These are phyloP conservation scores for Nidula niveotomentosa DNA, from an alignment of 1,284 basidiomycete species.

Conservation along the genomic window DNA sequence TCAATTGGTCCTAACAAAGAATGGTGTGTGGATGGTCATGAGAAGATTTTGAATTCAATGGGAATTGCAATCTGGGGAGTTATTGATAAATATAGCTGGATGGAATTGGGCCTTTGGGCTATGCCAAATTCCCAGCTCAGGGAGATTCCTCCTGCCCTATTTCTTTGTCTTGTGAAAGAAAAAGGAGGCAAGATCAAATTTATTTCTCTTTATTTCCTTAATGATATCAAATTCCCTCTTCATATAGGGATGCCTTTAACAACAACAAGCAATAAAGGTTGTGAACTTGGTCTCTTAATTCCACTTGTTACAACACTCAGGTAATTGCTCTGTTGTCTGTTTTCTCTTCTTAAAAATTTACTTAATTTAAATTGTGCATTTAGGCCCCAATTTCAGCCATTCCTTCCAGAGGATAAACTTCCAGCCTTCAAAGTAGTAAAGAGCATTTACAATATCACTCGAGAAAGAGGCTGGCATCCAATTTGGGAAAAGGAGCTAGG, in stretches of 20 bases:
- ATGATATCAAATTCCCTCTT: too few relatives aligned
- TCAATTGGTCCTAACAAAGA: constrained; percentile 23
- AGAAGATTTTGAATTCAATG: constrained; percentile 20
- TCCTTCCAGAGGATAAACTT: background rate
- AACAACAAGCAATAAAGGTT: too few relatives aligned
- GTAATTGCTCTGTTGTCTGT: too few relatives aligned
- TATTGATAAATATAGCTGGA: constrained; percentile 17
- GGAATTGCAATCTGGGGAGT: constrained; percentile 23
- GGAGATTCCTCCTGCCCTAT: constrained; percentile 16
- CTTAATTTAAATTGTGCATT: background rate
- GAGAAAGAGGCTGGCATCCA: background rate
- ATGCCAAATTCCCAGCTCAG: constrained; percentile 14
- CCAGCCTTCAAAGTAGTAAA: too few relatives aligned
- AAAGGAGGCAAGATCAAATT: too few relatives aligned
- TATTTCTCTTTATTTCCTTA: too few relatives aligned
- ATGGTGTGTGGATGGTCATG: constrained; percentile 24
- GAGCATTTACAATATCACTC: too few relatives aligned
- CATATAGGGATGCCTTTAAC: too few relatives aligned
- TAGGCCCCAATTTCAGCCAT: background rate
- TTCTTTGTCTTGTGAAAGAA: constrained; percentile 12
- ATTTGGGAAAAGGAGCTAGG: background rate
- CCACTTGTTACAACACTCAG: background rate
- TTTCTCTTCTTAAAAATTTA: too few relatives aligned
- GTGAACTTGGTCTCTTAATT: background rate
- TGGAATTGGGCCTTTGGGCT: constrained; percentile 15